Evolutionary conservation across 805 yeast species (phyloP), one percentile per base, ranked within the genome.

Genomic region (Wickerhamomyces mucosus): DNA sequence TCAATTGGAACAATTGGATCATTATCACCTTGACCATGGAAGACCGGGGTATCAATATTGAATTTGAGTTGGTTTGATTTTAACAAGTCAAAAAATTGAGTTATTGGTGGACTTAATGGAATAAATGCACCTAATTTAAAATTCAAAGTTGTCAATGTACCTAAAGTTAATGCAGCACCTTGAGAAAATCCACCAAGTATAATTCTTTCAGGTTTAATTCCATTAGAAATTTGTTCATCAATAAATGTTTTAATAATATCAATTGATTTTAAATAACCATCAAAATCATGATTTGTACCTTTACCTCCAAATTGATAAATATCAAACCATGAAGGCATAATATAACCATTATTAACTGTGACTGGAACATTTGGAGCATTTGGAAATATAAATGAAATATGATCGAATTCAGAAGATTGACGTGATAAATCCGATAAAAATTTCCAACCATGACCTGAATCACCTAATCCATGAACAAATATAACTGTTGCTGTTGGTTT

Each of bases 131-230:
- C 97, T 15, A 88, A 61, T 47, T 79, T 80, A 34, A 59, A 50
- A 14, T 75, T 75, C 20, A 66, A 52, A 9, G 67, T 54, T 1
- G 77, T 61, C 15, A 72, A 63, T 12, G 78, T 50, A 3, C 82
- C 84, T 37, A 82, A 59, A 1, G 92, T 59, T 9, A 89, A 38
- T 2, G 94, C 86, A 29, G 85, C 94, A 34, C 98, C 98, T 58
- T 92, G 98, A 5, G 94, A 79, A 52, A 92, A 92, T 0, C 98
- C 98, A 21, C 97, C 97, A 35, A 92, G 62, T n/a, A 92, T 61
- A 28, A 92, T 80, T 32, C 80, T 71, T 13, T 72, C 73, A 0
- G 79, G 62, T 4, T 71, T 65, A 21, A 81, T 67, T 8, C 78
- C 73, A 6, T 46, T 43, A 7, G 67, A 69, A 12, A 69, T 59